Evolutionary conservation across 2,329 filamentous ascomycete species (phyloP), one percentile per base, ranked within the genome.

Genomic region (Neocatenulostroma microsporum): DNA sequence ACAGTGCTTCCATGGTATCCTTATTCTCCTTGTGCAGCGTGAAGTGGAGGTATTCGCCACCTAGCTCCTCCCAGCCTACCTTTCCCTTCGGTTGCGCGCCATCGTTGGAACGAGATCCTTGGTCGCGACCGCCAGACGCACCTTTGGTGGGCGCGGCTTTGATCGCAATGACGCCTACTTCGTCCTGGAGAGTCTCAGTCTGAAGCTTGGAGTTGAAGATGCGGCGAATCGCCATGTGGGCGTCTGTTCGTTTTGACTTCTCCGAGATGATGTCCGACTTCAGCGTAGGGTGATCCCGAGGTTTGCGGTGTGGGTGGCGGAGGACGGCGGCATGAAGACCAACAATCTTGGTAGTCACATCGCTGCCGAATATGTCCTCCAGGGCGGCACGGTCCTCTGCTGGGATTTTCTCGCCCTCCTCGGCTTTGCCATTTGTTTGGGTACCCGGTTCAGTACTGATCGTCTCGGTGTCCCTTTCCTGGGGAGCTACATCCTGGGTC

Each of bases 21-120:
- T 89, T 88, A 64, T 95, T 95, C 64, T 94, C 88, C 64, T 95
- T 95, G 74, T 89, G 93, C 34, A 95, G 70, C 0, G 84, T 89
- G 59, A 94, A 94, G 60, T 94, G 87, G 11, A 94, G 67, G 58
- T 85, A 91, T 32, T 87, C 81, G 13, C 83, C 85, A n/a, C 72
- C 79, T 27, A 80, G 65, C 46, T 82, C 78, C 36, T 76, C 66
- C 78, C 78, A 83, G 35, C 66, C 68, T 23, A 74, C 51, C 48
- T 71, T 73, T 29, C 66, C 62, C 33, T 31, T 47, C 34, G 21
- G 39, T 31, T 35, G 41, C 37, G 26, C 45, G 42, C 45, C 43
- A 30, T 49, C 42, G 12, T 21, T 30, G 29, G 40, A 39, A 28
- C 26, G 18, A 31, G 41, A 45, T 12, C 29, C 34, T 25, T 40